A percentile compares a stretch with the other conserved stretches of the same genome.
phyloP scores from a whole-genome alignment of 2,329 filamentous ascomycete genomes.

The Myriosclerotinia scirpicola region DNA sequence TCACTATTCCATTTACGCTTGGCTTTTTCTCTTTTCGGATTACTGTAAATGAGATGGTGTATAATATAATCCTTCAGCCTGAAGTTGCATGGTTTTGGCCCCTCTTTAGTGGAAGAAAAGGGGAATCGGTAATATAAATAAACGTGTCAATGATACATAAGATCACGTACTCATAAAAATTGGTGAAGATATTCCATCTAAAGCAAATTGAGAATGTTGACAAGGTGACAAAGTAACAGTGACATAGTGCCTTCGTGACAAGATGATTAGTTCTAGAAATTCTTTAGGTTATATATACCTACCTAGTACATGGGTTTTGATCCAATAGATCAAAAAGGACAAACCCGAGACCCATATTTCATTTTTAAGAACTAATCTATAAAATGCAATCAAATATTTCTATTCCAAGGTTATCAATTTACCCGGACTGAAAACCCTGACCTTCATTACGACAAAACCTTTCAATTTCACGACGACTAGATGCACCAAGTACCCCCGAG shows the following conservation, averaged over 20 bases:
- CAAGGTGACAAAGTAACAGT: neutral
- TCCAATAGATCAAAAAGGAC: conserved; percentile 10
- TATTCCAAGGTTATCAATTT: neutral
- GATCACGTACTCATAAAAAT: conserved; percentile 2
- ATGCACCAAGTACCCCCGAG: neutral
- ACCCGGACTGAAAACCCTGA: neutral
- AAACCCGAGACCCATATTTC: conserved; percentile 10
- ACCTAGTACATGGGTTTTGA: neutral
- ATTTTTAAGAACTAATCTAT: conserved; percentile 5
- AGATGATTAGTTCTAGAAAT: conserved; percentile 5
- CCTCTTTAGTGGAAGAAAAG: neutral
- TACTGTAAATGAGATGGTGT: neutral
- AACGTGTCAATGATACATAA: conserved; percentile 8
- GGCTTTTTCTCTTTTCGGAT: neutral
- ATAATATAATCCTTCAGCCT: conserved; percentile 21
- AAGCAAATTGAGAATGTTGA: conserved; percentile 12
- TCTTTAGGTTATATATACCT: neutral
- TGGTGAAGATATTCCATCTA: neutral
- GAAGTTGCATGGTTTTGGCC: neutral
- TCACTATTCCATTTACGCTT: conserved; percentile 7
- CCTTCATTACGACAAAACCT: conserved; percentile 7
- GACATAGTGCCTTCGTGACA: neutral
- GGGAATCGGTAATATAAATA: conserved; percentile 8
- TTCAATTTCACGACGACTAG: conserved; percentile 5
- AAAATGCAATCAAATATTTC: neutral